Evolutionary conservation across 169 alveolate species (phyloP), one percentile per base, ranked within the genome.

Genomic region (Plasmodium yoelii): DNA sequence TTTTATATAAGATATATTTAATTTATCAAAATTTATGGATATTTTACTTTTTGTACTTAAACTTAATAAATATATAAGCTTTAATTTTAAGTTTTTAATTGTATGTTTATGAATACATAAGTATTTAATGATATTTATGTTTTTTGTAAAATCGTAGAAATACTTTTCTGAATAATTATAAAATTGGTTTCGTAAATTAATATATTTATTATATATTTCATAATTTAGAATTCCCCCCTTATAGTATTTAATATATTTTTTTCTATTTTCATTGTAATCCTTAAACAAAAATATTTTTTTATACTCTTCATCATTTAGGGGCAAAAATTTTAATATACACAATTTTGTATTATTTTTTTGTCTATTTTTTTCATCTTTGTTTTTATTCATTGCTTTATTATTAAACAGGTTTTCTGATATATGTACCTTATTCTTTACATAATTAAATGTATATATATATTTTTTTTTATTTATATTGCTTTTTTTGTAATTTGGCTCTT

Each of bases 201-300:
- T 9, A 46, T 74, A 12, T 18, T 74, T 65, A 46, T 39, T 44
- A 53, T 46, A 65, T 34, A 53, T 42, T 61, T 74, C 74, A 61
- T 61, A 74, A 55, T 60, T 74, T 56, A 51, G 68, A 34, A 63
- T 61, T 19, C 39, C 12, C 15, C 28, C 73, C 12, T 56, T 51
- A 74, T 74, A 65, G 9, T 42, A 49, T 46, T 74, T 74, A 42
- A 74, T 46, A 63, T 74, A 61, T 61, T 74, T 74, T 49, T 61
- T 74, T 74, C 74, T 74, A 74, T 74, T 74, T 65, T 74, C 88
- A 42, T 63, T 60, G 56, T 74, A 74, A n/a, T 61, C 88, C 26
- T 74, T 74, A 61, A 74, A 74, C 28, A 74, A 47, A 74, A 74
- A 74, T 51, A 74, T 46, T 10, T 34, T 28, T 74, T 74, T 67